Percentiles rank a stretch among this genome's conserved stretches.
These are phyloP conservation scores for Rhizoclosmatium sp. DNA, from an alignment of 192 early-diverging fungal genomes.

Conservation along the genomic window DNA sequence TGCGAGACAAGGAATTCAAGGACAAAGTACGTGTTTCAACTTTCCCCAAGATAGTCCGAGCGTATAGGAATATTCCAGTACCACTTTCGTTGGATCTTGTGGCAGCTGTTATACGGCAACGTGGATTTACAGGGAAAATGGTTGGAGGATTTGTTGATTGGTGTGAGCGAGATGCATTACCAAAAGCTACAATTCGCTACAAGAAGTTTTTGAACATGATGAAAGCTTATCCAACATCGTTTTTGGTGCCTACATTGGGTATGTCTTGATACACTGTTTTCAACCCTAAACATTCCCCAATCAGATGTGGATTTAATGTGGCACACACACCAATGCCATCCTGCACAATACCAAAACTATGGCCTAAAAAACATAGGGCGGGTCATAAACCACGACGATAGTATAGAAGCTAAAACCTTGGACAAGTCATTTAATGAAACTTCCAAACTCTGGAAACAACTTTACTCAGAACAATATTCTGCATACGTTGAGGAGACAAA, in stretches of 20 bases:
- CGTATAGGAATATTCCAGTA: constrained; percentile 51
- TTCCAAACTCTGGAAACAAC: constrained; percentile 56
- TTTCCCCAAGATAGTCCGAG: constrained; percentile 28
- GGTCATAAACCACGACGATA: constrained; percentile 75
- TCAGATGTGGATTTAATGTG: constrained; percentile 70
- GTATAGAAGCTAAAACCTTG: constrained; percentile 45
- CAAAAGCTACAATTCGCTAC: constrained; percentile 52
- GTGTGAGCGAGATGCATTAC: constrained; percentile 33
- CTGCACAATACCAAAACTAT: constrained; percentile 61
- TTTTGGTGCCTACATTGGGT: constrained; percentile 67
- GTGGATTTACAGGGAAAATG: constrained; percentile 62
- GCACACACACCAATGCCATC: constrained; percentile 74
- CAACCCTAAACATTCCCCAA: no score
- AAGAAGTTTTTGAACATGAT: constrained; percentile 58
- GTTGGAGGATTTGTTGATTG: constrained; percentile 46
- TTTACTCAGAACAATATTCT: constrained; percentile 49
- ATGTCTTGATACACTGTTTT: constrained; percentile 21
- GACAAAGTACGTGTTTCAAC: constrained; percentile 27
- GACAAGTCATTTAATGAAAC: constrained; percentile 54
- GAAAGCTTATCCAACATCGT: constrained; percentile 34
- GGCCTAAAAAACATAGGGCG: constrained; percentile 52
- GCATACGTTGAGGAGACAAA: constrained; percentile 12
- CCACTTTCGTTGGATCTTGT: constrained; percentile 58
- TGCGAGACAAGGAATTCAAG: no score
- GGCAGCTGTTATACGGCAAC: constrained; percentile 58